These are phyloP conservation scores for Kwoniella sp. DNA, from an alignment of 768 basidiomycete species.

Conservation along the genomic window DNA sequence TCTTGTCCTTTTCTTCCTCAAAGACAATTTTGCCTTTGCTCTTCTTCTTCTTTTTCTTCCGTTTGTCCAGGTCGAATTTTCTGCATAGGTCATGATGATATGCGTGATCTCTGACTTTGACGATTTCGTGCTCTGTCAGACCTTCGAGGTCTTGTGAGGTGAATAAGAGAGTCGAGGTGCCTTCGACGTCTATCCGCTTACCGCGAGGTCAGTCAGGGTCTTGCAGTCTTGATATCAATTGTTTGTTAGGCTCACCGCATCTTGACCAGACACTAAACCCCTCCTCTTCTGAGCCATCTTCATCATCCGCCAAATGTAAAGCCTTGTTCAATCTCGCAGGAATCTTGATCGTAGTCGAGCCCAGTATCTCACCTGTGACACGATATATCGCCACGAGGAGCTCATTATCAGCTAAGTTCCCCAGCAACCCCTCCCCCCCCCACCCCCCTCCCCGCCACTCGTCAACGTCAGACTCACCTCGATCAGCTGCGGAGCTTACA, in stretches of 20 bases:
- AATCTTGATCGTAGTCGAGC: not conserved
- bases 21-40: not conserved
- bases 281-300: not conserved
- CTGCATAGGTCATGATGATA: constrained; percentile 1
- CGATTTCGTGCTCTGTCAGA: not conserved
- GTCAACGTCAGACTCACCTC: no score
- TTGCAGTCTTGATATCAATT: no score
- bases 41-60: not conserved
- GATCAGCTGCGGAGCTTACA: not conserved
- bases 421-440: no score
- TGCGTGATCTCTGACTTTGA: not conserved
- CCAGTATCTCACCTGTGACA: not conserved
- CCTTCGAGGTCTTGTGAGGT: not conserved
- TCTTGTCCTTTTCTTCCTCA: not conserved
- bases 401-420: no score
- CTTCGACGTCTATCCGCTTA: not conserved
- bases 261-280: not conserved
- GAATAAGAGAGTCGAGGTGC: not conserved
- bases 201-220: no score
- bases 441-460: no score
- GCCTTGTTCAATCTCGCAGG: not conserved
- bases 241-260: constrained; percentile 1
- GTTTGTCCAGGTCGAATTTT: not conserved
- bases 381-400: no score
- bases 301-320: not conserved